Conservation (phyloP, 2,329 filamentous ascomycete species). For the Colletotrichum echinochloae region DNA sequence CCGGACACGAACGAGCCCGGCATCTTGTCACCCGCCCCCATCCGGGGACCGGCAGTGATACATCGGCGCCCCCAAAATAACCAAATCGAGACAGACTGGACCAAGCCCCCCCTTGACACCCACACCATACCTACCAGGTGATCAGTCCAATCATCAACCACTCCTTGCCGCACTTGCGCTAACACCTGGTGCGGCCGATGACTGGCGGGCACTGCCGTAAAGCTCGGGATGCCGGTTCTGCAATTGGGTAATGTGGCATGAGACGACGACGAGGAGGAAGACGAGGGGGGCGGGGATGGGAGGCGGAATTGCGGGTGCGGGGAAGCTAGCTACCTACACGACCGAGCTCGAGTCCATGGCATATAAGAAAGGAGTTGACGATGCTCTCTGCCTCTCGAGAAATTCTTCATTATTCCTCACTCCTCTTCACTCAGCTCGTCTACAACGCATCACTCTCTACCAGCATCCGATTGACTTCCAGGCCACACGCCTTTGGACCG, state of each 20-base stretch:
- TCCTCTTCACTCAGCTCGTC: background rate
- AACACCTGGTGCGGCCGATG: constrained; percentile 17
- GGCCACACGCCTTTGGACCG: background rate
- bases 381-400: constrained; percentile 1
- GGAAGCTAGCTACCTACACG: constrained; percentile 26
- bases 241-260: constrained; percentile 26
- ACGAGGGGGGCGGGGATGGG: background rate
- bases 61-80: constrained; percentile 25
- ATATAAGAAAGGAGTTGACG: constrained; percentile 27
- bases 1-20: constrained; percentile 6
- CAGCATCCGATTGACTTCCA: background rate
- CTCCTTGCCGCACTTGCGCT: constrained; percentile 18
- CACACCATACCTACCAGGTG: background rate
- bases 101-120: background rate
- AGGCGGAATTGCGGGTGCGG: constrained; percentile 16
- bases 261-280: background rate
- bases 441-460: background rate
- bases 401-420: constrained; percentile 1
- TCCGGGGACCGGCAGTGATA: constrained; percentile 15
- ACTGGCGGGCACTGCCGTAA: constrained; percentile 21
- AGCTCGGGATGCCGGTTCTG: constrained; percentile 29
- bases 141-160: constrained; percentile 30
- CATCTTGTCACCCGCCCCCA: constrained; percentile 15
- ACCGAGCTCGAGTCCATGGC: background rate
- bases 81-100: background rate